A percentile compares a stretch with the other conserved stretches of the same genome.
phyloP scores from a whole-genome alignment of 2,329 filamentous ascomycete species.

The Canariomyces notabilis region DNA sequence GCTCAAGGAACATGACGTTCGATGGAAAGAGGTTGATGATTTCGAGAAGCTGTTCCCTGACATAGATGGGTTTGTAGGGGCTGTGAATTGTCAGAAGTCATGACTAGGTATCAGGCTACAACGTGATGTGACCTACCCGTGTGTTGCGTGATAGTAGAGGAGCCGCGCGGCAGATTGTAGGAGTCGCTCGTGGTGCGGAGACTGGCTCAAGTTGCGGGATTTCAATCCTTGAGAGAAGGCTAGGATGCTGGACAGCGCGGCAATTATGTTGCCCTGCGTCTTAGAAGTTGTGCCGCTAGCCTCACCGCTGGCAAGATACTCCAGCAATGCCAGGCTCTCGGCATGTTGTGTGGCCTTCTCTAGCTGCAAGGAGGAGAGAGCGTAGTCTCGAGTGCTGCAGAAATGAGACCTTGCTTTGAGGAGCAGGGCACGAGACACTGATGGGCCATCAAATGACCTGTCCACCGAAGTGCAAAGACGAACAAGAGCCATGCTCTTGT shows the following conservation, averaged over 20 bases:
- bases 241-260: conserved; percentile 41
- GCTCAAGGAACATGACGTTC: conserved; percentile 69
- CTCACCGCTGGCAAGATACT: conserved; percentile 52
- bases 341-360: conserved; percentile 50
- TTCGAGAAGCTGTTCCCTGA: conserved; percentile 57
- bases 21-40: conserved; percentile 63
- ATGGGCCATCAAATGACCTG: conserved; percentile 18
- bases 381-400: conserved; percentile 48
- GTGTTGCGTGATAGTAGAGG: conserved; percentile 59
- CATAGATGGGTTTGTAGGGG: conserved; percentile 61
- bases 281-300: conserved; percentile 40
- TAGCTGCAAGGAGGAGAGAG: conserved; percentile 45
- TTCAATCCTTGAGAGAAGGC: conserved; percentile 40
- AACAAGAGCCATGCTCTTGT: conserved; percentile 32
- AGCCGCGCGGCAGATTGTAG: conserved; percentile 65
- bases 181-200: conserved; percentile 53
- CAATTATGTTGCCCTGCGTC: conserved; percentile 51
- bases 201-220: conserved; percentile 31
- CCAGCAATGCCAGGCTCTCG: conserved; percentile 59
- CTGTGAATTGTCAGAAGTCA: conserved; percentile 29
- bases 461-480: conserved; percentile 39
- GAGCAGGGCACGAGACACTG: conserved; percentile 34
- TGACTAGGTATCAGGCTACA: background rate
- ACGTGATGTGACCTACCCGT: conserved; percentile 40
- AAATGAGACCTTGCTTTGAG: conserved; percentile 54